A percentile compares a stretch with the other conserved stretches of the same genome.
Evolutionary conservation across 2,329 filamentous ascomycete genomes (phyloP).

Genomic region (Immersiporthe knoxdaviesiana): DNA sequence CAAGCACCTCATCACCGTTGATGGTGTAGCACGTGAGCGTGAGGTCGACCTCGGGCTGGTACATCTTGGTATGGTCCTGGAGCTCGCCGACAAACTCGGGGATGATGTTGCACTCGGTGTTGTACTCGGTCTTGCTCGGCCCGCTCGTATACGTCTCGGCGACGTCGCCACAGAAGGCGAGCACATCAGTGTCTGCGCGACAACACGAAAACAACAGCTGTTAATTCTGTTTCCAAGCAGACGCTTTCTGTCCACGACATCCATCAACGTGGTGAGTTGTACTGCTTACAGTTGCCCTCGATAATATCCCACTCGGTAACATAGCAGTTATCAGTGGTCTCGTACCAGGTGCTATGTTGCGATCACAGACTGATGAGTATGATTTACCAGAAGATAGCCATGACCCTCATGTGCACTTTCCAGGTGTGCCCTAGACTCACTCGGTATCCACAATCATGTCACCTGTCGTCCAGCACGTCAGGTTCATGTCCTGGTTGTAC

Average conservation of each 20-base stretch:
- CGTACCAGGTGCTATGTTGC: constrained; percentile 22
- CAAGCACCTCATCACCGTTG: constrained; percentile 4
- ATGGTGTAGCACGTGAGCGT: constrained; percentile 26
- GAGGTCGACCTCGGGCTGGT: constrained; percentile 26
- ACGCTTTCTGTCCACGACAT: too few relatives aligned
- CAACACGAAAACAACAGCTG: background rate
- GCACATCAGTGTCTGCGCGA: constrained; percentile 22
- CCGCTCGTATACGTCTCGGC: constrained; percentile 13
- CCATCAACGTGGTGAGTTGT: too few relatives aligned
- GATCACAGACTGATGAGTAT: background rate
- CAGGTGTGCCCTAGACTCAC: constrained; percentile 2
- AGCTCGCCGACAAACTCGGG: constrained; percentile 15
- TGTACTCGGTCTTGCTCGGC: constrained; percentile 22
- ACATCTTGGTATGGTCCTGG: constrained; percentile 29
- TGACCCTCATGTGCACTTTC: too few relatives aligned
- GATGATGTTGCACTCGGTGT: constrained; percentile 30
- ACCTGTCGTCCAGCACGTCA: constrained; percentile 27
- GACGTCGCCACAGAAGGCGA: constrained; percentile 24
- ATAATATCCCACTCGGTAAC: constrained; percentile 29
- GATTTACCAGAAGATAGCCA: background rate
- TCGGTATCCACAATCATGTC: constrained; percentile 28
- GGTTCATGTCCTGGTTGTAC: constrained; percentile 8
- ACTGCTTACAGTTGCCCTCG: constrained; percentile 24
- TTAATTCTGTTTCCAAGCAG: too few relatives aligned
- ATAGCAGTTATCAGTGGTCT: constrained; percentile 24